These are phyloP conservation scores for Lithohypha guttulata DNA, from an alignment of 2,329 filamentous ascomycete genomes.

Conservation along the genomic window DNA sequence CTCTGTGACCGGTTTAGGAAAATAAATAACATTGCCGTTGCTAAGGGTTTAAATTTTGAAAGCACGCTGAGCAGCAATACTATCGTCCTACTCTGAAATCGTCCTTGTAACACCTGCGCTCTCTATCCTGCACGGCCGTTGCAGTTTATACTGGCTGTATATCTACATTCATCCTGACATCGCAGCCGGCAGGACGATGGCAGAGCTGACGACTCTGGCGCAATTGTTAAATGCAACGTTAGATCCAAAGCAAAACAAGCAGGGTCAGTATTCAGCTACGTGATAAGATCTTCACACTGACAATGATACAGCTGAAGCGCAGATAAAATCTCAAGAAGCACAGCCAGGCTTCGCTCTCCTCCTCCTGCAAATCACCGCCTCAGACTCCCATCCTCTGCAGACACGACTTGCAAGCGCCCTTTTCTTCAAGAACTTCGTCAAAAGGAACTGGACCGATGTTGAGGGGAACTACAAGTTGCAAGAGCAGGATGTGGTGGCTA, in stretches of 20 bases:
- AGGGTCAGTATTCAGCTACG: constrained; percentile 50
- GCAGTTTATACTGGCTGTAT: too few relatives aligned
- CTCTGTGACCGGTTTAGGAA: not conserved
- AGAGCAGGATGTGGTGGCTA: constrained; percentile 68
- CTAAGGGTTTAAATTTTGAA: too few relatives aligned
- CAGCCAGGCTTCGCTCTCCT: constrained; percentile 80
- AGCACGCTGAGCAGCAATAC: too few relatives aligned
- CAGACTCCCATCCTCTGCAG: constrained; percentile 58
- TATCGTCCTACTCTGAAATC: not conserved
- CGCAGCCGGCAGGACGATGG: too few relatives aligned
- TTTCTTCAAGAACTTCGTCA: constrained; percentile 98
- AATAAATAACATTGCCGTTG: not conserved
- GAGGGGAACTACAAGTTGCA: constrained; percentile 88
- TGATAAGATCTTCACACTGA: constrained; percentile 10
- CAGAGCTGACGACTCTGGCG: constrained; percentile 44
- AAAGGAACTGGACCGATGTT: constrained; percentile 89
- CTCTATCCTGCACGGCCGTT: too few relatives aligned
- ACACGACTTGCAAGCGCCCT: constrained; percentile 79
- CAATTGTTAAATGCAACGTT: constrained; percentile 84
- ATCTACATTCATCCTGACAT: too few relatives aligned
- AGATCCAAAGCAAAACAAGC: constrained; percentile 75
- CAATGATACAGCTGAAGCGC: constrained; percentile 58
- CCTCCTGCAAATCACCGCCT: constrained; percentile 82
- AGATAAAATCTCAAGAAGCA: constrained; percentile 65
- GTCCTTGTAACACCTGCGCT: not conserved